phyloP scores from a whole-genome alignment of 129 eudicot genomes.

The Flaveria brownii region DNA sequence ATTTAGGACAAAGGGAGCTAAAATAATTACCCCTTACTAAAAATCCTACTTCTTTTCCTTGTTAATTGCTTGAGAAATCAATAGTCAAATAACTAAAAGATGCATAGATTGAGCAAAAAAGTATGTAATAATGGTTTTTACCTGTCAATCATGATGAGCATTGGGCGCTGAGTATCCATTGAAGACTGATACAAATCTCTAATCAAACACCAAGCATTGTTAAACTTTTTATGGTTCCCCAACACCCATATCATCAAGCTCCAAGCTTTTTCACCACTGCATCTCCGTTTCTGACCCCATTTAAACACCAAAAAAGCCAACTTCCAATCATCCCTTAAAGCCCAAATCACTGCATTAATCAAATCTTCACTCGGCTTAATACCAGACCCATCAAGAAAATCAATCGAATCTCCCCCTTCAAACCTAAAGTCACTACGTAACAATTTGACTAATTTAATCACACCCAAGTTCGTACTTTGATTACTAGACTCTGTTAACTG shows the following conservation, averaged over 20 bases:
- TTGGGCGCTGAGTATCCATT: conserved; percentile 60
- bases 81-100: conserved; percentile 5
- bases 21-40: background rate
- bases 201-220: conserved; percentile 83
- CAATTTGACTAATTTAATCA: conserved; percentile 39
- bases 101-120: background rate
- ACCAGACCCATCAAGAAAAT: conserved; percentile 60
- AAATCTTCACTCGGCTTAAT: conserved; percentile 50
- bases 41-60: background rate
- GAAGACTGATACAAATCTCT: conserved; percentile 52
- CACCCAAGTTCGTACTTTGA: conserved; percentile 25
- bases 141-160: conserved; percentile 86
- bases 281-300: conserved; percentile 78
- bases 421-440: conserved; percentile 31
- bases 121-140: conserved; percentile 18
- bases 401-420: conserved; percentile 49
- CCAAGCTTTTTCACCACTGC: conserved; percentile 49
- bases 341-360: conserved; percentile 63
- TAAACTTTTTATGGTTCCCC: conserved; percentile 80
- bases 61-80: background rate
- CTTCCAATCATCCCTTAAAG: conserved; percentile 74
- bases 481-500: conserved; percentile 10
- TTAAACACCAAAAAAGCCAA: conserved; percentile 65
- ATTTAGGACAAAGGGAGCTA: background rate
- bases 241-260: conserved; percentile 82